phyloP scores from a whole-genome alignment of 345 rosid genomes.

The Mallotus nudiflorus region DNA sequence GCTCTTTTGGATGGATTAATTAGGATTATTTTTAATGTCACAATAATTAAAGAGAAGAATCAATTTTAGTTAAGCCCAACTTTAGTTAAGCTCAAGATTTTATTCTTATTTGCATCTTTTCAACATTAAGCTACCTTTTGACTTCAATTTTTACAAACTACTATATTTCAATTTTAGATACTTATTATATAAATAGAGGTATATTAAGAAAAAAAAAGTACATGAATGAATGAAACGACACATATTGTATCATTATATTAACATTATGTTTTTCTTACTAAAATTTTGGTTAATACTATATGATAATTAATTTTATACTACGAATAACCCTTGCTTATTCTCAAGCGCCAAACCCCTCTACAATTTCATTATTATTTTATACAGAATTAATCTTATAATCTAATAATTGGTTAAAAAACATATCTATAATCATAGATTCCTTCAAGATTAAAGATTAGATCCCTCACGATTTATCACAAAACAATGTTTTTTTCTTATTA shows the following conservation, averaged over 20 bases:
- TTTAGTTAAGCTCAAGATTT: constrained; percentile 21
- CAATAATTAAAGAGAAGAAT: constrained; percentile 16
- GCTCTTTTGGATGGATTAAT: too few species aligned
- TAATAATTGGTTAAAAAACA: constrained; percentile 3
- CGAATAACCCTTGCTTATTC: constrained; percentile 10
- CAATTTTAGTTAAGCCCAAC: constrained; percentile 13
- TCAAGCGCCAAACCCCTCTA: constrained; percentile 9
- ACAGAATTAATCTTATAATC: constrained; percentile 6
- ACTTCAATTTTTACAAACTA: constrained; percentile 1
- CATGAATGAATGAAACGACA: too few species aligned
- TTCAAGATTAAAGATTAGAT: constrained; percentile 35
- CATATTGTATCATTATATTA: too few species aligned
- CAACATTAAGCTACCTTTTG: constrained; percentile 39
- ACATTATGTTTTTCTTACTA: too few species aligned
- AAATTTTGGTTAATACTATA: too few species aligned
- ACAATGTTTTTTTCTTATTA: neutral
- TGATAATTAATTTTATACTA: too few species aligned
- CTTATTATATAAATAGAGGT: too few species aligned
- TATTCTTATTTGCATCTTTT: constrained; percentile 35
- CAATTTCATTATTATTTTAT: neutral
- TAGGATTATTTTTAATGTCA: too few species aligned
- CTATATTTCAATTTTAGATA: too few species aligned
- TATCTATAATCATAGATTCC: constrained; percentile 23
- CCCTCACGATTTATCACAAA: neutral
- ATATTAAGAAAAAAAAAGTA: too few species aligned